These are phyloP conservation scores for Solanum pennellii DNA, from an alignment of 257 asterid genomes.

Conservation along the genomic window DNA sequence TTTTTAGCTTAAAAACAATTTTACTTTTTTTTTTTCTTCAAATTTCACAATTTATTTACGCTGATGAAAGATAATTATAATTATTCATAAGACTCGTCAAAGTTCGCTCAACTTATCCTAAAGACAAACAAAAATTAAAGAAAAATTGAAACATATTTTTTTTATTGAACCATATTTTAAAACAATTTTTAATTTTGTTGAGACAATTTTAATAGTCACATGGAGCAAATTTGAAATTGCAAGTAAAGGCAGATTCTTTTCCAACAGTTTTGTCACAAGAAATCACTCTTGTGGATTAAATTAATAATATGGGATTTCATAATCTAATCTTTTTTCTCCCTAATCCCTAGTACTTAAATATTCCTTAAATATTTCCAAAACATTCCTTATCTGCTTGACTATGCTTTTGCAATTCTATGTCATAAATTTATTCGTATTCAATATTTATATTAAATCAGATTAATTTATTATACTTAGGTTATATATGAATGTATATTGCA, in stretches of 20 bases:
- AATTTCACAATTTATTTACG: too few relatives aligned
- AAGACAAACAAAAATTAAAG: too few relatives aligned
- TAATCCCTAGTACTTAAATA: neutral
- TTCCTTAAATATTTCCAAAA: neutral
- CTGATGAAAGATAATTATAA: too few relatives aligned
- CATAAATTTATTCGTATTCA: neutral
- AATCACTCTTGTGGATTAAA: neutral
- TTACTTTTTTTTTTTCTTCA: too few relatives aligned
- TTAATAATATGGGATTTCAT: neutral
- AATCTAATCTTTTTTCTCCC: neutral
- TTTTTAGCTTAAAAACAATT: too few relatives aligned
- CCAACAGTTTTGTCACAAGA: neutral
- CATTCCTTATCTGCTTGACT: neutral
- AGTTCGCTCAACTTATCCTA: neutral
- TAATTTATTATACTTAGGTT: neutral
- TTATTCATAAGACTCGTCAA: rapidly evolving
- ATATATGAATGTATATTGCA: neutral
- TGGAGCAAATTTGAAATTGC: neutral
- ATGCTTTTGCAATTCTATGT: neutral
- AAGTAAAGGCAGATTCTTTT: neutral
- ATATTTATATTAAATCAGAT: neutral
- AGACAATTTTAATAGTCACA: neutral
- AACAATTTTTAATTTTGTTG: neutral
- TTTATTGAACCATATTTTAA: neutral
- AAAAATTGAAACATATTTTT: neutral